A percentile compares a stretch with the other conserved stretches of the same genome.
Conservation (phyloP, 805 yeast genomes). For the Myxozyma lipomycoides region DNA sequence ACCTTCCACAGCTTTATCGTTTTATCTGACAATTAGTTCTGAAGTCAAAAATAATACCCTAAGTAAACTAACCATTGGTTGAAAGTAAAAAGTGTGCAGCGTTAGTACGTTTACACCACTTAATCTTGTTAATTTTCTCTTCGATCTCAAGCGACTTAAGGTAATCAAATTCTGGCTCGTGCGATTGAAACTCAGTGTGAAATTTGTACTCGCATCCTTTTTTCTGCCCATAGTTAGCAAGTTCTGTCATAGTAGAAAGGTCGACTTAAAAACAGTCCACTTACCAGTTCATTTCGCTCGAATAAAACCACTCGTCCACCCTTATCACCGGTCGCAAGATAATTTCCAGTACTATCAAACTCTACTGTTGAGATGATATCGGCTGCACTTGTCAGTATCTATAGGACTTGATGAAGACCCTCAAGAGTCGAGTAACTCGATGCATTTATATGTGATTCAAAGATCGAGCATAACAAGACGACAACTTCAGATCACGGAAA, state of each 20-base stretch:
- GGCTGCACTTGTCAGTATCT: slow-evolving; percentile 43
- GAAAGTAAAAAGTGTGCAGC: slow-evolving; percentile 85
- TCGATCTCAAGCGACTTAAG: slow-evolving; percentile 93
- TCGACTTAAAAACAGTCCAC: slow-evolving; percentile 2
- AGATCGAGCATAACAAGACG: neutral
- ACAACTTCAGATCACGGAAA: neutral
- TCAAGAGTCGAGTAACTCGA: too few relatives aligned
- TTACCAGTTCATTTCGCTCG: slow-evolving; percentile 66
- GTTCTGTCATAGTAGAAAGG: neutral
- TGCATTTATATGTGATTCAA: too few relatives aligned
- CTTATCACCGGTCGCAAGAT: slow-evolving; percentile 95
- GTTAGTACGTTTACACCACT: slow-evolving; percentile 88
- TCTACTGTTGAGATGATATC: slow-evolving; percentile 97
- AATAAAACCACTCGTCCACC: slow-evolving; percentile 97
- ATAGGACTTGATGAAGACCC: too few relatives aligned
- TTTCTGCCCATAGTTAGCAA: slow-evolving; percentile 35
- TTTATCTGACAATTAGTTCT: slow-evolving; percentile 51
- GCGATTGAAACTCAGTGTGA: slow-evolving; percentile 95
- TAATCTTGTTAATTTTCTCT: slow-evolving; percentile 95
- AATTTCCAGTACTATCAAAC: slow-evolving; percentile 91
- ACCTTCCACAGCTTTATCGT: slow-evolving; percentile 98
- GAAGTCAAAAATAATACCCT: neutral
- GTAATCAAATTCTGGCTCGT: slow-evolving; percentile 98
- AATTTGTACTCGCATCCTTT: slow-evolving; percentile 88
- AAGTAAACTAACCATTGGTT: slow-evolving; percentile 52